Evolutionary conservation across 106 monocot species (phyloP), one percentile per base, ranked within the genome.

Genomic region (Allium sativum): DNA sequence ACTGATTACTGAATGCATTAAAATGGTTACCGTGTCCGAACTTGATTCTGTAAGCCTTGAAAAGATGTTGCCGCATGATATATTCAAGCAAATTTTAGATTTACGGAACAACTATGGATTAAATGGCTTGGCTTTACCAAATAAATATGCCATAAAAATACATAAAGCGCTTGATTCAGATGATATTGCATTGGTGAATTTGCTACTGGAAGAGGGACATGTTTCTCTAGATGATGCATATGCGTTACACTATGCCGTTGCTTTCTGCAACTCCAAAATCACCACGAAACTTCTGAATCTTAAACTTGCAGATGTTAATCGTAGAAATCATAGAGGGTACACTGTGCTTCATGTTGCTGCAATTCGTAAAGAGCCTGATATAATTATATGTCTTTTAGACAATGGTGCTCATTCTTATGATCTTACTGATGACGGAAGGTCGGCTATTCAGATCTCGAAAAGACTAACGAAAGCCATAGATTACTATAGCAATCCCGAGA

Each of bases 231-330:
- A 98, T 56, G 96, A 82, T 72, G 80, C 96, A 4, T 88, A 50
- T 74, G 91, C 84, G 0, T 59, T 98, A 21, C 96, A 98, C 52
- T 92, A 98, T 58, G 91, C 96, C 1, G 88, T 92, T 9, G 75
- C 80, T 15, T 65, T 87, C 53, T 91, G 96, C 43, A 79, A 87
- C 31, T 59, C 74, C 0, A 96, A 96, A 54, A 83, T 82, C 4
- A 74, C 80, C 0, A 69, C 66, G 9, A 80, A 80, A 60, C 72
- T 98, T 71, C 61, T 98, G n/a, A 82, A 91, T 54, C 68, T 80
- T 41, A 82, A 72, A 11, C 46, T 82, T 21, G 82, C 84, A 42
- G 80, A 98, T 80, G 80, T 98, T 44, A 98, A 92, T 42, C 77
- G 56, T 43, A 82, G 74, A 62, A 82, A 98, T 56, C 53, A 7